Evolutionary conservation across 208 protist genomes (phyloP), one percentile per base, ranked within the genome.

Genomic region (Leptomonas seymouri): DNA sequence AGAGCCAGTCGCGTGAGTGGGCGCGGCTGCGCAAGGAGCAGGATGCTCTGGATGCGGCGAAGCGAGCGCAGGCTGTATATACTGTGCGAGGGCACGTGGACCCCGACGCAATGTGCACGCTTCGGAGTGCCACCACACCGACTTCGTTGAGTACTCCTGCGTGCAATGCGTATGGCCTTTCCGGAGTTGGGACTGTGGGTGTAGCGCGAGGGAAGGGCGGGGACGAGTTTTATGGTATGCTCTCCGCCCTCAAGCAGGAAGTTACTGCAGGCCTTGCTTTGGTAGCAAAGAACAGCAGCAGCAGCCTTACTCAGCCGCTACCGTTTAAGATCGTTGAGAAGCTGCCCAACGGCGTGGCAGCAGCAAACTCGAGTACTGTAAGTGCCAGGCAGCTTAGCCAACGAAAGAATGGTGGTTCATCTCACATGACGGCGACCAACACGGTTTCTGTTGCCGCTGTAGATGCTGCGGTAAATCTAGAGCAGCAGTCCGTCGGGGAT

Each of bases 1-100:
- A 81, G 56, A 85, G 69, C 42, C 75, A 87, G 16, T 53, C 77
- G 14, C 66, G 80, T 5, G 71, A 85, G 56, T 76, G 67, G 69
- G 73, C 79, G 71, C 69, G 59, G 27, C 36, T 74, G 28, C 72
- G 73, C 1, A 71, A 53, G 59, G 72, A 83, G 15, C 58, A 67
- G 42, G 64, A 57, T 2, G 34, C 54, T 18, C 68, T 78, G 25
- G 69, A 67, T 16, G 21, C 45, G 44, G 58, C 57, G 21, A 67
- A 67, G 42, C 50, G 39, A n/a, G 11, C 49, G 3, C 60, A 69
- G 27, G 14, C 30, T 23, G 7, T 65, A 20, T 30, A 59, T 11
- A 18, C 27, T 0, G 49, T 39, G 21, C 61, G 58, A 3, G 42
- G 21, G 2, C 15, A 36, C 12, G 45, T 20, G 20, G 30, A 8